phyloP scores from a whole-genome alignment of 1,284 basidiomycete species.

The Malassezia obtusa region DNA sequence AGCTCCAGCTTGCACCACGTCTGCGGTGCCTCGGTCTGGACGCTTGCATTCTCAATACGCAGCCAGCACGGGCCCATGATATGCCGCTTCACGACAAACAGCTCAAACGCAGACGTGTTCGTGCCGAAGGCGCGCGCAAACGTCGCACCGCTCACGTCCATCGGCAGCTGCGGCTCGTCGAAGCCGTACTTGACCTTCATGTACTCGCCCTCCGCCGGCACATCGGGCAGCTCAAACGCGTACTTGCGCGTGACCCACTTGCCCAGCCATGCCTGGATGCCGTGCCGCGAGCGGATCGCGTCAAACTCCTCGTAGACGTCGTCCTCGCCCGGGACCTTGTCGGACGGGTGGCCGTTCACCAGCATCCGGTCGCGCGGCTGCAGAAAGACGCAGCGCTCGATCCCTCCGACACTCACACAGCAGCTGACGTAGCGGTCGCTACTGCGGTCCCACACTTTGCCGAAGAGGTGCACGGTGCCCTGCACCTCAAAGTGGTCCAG shows the following conservation, averaged over 20 bases:
- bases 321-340: slow-evolving; percentile 51
- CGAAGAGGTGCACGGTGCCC: slow-evolving; percentile 43
- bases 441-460: slow-evolving; percentile 42
- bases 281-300: slow-evolving; percentile 61
- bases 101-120: slow-evolving; percentile 82
- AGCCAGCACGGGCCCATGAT: slow-evolving; percentile 99
- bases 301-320: slow-evolving; percentile 83
- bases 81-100: slow-evolving; percentile 87
- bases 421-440: slow-evolving; percentile 66
- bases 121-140: slow-evolving; percentile 86
- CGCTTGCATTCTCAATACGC: slow-evolving; percentile 62
- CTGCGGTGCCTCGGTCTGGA: slow-evolving; percentile 51
- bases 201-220: slow-evolving; percentile 77
- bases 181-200: slow-evolving; percentile 58
- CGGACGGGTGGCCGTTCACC: slow-evolving; percentile 60
- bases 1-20: slow-evolving; percentile 65
- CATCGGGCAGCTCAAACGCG: slow-evolving; percentile 76
- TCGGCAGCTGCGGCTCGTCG: slow-evolving; percentile 52
- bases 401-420: slow-evolving; percentile 72
- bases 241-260: slow-evolving; percentile 77
- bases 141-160: slow-evolving; percentile 66
- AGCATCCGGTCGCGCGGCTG: slow-evolving; percentile 55
- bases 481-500: slow-evolving; percentile 40
- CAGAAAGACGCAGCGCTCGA: slow-evolving; percentile 89
- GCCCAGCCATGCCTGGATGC: slow-evolving; percentile 62